Percentiles rank a stretch among this genome's conserved stretches.
These are phyloP conservation scores for Phytopythium sindhum DNA, from an alignment of 352 stramenopile genomes.

Conservation along the genomic window DNA sequence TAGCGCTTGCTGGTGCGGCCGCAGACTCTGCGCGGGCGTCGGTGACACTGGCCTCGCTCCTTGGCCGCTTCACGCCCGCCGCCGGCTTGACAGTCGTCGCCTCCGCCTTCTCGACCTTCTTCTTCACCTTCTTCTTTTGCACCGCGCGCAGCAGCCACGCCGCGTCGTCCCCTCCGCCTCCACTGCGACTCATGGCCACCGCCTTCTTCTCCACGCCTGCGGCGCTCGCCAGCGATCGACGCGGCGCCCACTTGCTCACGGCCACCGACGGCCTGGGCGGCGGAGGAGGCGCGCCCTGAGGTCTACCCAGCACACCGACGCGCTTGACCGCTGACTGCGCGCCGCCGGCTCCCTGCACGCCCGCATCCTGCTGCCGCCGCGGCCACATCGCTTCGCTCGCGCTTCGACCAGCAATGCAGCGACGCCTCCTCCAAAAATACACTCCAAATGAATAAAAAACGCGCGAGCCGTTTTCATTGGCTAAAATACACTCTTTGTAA, in stretches of 20 bases:
- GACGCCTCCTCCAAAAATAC: not conserved
- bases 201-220: not conserved
- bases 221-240: constrained; percentile 9
- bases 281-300: not conserved
- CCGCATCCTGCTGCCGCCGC: not conserved
- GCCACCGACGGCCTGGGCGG: not conserved
- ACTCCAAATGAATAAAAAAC: constrained; percentile 1
- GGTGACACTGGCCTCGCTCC: not conserved
- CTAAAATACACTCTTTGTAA: constrained; percentile 6
- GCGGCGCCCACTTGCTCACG: not conserved
- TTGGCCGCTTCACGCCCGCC: not conserved
- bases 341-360: not conserved
- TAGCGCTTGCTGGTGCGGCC: not conserved
- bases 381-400: not conserved
- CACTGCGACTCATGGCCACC: not conserved
- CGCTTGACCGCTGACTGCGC: not conserved
- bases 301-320: not conserved
- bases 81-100: not conserved
- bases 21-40: too few relatives aligned
- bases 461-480: constrained; percentile 28
- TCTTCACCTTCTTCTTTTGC: constrained; percentile 30
- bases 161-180: constrained; percentile 12
- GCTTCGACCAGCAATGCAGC: too few relatives aligned
- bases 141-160: constrained; percentile 29
- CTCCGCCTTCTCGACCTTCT: not conserved